Percentiles rank a stretch among this genome's conserved stretches.
These are phyloP conservation scores for Chlamydomonas incerta DNA, from an alignment of 139 green algal genomes.

Conservation along the genomic window DNA sequence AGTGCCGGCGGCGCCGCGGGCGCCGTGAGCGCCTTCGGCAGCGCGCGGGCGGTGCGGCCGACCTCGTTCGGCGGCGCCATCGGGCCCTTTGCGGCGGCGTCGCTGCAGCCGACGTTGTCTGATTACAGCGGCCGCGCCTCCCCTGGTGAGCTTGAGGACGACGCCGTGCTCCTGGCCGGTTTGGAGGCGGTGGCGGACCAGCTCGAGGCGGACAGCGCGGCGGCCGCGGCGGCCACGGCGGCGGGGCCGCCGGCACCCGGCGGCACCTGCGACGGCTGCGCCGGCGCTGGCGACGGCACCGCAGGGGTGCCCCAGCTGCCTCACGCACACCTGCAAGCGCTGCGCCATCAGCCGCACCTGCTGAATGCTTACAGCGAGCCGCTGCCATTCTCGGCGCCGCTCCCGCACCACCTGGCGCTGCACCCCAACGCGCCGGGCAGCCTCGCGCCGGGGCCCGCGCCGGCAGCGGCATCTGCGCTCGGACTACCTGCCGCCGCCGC, in stretches of 20 bases:
- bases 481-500: background rate
- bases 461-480: background rate
- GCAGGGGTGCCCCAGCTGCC: background rate
- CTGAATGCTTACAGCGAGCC: slow-evolving; percentile 23
- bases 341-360: background rate
- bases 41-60: no score
- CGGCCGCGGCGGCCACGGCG: background rate
- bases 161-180: no score
- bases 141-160: background rate
- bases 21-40: background rate
- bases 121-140: slow-evolving; percentile 15
- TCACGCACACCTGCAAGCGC: background rate
- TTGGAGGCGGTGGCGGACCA: slow-evolving; percentile 1
- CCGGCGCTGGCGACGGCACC: no score
- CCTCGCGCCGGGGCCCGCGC: background rate
- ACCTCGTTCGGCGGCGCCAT: background rate
- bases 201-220: no score
- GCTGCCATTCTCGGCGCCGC: slow-evolving; percentile 10
- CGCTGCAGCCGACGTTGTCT: background rate
- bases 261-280: no score
- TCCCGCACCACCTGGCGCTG: background rate
- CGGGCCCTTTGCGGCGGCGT: background rate
- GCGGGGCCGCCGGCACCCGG: no score
- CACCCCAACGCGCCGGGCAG: background rate
- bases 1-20: background rate